Base-by-base conservation (phyloP, 495 filamentous ascomycete species). In the Tirmania nivea region DNA sequence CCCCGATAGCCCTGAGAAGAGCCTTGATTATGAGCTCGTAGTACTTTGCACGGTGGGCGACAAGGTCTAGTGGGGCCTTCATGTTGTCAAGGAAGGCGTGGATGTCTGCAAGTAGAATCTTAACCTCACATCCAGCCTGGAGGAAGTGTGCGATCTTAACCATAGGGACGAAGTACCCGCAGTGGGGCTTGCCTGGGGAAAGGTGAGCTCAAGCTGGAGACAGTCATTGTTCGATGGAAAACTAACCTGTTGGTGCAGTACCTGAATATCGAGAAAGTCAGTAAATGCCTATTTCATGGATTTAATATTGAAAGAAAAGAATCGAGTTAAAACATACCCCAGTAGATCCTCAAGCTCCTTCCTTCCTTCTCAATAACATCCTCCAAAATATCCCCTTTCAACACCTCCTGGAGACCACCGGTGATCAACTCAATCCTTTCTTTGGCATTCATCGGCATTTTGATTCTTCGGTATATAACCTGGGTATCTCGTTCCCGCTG, bases 61-160 rank as follows among this genome's bases (percentile, higher is more conserved):
- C 85, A n/a, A 95, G 75, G 60, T 94, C 88, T 36, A 94, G 73
- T 0, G 81, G 84, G 0, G 84, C 83, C 66, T 92, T 93, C 55
- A 86, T 71, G 67, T 83, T 83, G 69, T 88, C 83, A 52, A 87
- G 78, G 68, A 81, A 84, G 57, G 75, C 79, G 63, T 86, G 83
- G 61, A 84, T 73, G 58, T 93, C 85, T 57, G 86, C 85, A 11
- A 94, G 77, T 10, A 94, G 78, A 49, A 94, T 72, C 39, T 75
- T 79, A 53, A 95, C 76, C 20, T 82, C 71, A 67, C 86, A 94
- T 17, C 84, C 87, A 20, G 90, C 87, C 35, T 72, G 72, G 3
- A 97, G 78, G 56, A 93, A 77, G 60, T 97, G 79, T 35, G 86
- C 88, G 60, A 96, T 79, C 68, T 95, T 96, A 56, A 94, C 69